A percentile compares a stretch with the other conserved stretches of the same genome.
These are phyloP conservation scores for Sarocladium brachiariae DNA, from an alignment of 2,329 filamentous ascomycete genomes.

Conservation along the genomic window DNA sequence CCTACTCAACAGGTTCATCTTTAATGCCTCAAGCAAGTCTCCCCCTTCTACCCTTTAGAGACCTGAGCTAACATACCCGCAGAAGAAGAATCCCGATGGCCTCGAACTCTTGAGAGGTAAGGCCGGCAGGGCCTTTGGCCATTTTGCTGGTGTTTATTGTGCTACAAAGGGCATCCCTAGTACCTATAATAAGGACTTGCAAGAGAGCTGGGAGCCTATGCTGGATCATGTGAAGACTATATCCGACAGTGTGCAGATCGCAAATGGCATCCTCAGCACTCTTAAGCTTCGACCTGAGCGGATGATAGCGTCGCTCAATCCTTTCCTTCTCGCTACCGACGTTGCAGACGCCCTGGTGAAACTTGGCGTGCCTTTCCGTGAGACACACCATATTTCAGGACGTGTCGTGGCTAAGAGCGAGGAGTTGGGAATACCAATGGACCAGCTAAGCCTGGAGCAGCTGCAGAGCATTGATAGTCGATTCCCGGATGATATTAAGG, in stretches of 20 bases:
- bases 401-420: conserved; percentile 54
- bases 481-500: conserved; percentile 64
- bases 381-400: background rate
- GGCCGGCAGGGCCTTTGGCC: conserved; percentile 18
- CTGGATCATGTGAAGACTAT: conserved; percentile 70
- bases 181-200: conserved; percentile 73
- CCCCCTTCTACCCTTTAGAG: background rate
- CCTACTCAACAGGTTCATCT: conserved; percentile 16
- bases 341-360: conserved; percentile 56
- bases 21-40: conserved; percentile 24
- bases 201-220: conserved; percentile 70
- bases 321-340: conserved; percentile 68
- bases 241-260: conserved; percentile 66
- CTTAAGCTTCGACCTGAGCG: conserved; percentile 58
- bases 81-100: conserved; percentile 18
- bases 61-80: conserved; percentile 11
- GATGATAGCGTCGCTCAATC: conserved; percentile 63
- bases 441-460: conserved; percentile 32
- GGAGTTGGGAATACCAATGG: conserved; percentile 58
- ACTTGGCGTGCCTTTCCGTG: conserved; percentile 32
- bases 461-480: conserved; percentile 60
- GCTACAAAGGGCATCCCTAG: conserved; percentile 57
- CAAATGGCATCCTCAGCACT: conserved; percentile 65
- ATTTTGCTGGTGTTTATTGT: conserved; percentile 32
- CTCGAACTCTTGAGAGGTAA: conserved; percentile 22